phyloP scores from a whole-genome alignment of 2,329 filamentous ascomycete genomes.

The Aureobasidium leucospermi region DNA sequence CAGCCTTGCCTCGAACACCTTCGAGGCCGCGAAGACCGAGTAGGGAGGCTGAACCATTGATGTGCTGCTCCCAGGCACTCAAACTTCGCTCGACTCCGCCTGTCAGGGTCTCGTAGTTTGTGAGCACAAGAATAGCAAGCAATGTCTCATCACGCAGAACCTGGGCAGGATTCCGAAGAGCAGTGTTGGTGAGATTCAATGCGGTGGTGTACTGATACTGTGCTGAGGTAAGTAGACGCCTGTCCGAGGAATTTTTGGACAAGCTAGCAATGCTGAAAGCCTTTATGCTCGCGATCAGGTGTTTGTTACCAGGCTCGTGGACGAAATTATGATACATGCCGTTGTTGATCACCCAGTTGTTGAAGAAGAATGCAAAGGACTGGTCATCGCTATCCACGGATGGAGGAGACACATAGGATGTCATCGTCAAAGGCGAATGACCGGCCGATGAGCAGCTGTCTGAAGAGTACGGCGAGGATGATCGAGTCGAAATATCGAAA shows the following conservation, averaged over 20 bases:
- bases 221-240: background rate
- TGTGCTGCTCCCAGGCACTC: conserved; percentile 9
- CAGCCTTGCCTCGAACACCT: background rate
- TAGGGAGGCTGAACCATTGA: conserved; percentile 1
- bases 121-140: conserved; percentile 1
- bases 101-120: conserved; percentile 8
- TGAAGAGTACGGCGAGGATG: background rate
- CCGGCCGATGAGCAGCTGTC: background rate
- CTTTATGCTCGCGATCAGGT: conserved; percentile 3
- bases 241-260: background rate
- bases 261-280: conserved; percentile 6
- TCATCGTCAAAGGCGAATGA: background rate
- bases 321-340: background rate
- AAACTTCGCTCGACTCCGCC: background rate
- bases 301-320: background rate
- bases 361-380: conserved; percentile 4
- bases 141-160: conserved; percentile 1
- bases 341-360: background rate
- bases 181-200: conserved; percentile 6
- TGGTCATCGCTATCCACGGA: background rate
- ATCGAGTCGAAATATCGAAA: background rate
- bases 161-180: background rate
- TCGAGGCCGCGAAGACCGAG: conserved; percentile 1
- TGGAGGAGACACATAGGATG: background rate
- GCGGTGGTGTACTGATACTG: background rate